Conservation (phyloP, 192 early-diverging fungal species). For the Umbelopsis isabellina region DNA sequence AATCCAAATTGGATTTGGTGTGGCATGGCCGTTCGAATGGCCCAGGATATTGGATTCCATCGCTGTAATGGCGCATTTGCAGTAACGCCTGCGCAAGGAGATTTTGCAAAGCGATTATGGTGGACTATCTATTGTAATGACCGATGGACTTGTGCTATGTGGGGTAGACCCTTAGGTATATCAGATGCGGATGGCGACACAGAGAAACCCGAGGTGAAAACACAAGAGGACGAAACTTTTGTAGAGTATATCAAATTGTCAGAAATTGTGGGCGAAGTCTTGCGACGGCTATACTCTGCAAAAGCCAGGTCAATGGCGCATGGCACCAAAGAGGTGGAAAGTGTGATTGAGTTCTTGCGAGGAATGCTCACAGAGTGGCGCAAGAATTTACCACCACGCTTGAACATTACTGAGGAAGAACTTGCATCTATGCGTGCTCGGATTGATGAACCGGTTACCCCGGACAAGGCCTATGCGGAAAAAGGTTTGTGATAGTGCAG, state of each 20-base stretch:
- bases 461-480: not conserved
- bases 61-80: slow-evolving; percentile 26
- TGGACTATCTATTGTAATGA: slow-evolving; percentile 38
- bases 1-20: slow-evolving; percentile 32
- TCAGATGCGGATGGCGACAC: slow-evolving; percentile 42
- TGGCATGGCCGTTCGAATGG: slow-evolving; percentile 41
- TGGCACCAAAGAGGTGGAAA: slow-evolving; percentile 21
- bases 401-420: slow-evolving; percentile 26
- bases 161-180: slow-evolving; percentile 36
- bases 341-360: slow-evolving; percentile 17
- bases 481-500: slow-evolving; percentile 7
- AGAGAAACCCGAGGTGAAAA: slow-evolving; percentile 26
- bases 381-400: slow-evolving; percentile 11
- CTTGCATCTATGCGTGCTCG: not conserved
- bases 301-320: slow-evolving; percentile 23
- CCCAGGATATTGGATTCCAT: slow-evolving; percentile 41
- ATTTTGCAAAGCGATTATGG: slow-evolving; percentile 33
- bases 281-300: slow-evolving; percentile 35
- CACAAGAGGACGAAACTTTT: slow-evolving; percentile 22
- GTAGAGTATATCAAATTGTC: slow-evolving; percentile 30
- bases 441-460: slow-evolving; percentile 10
- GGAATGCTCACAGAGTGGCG: slow-evolving; percentile 29
- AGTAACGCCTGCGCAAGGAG: slow-evolving; percentile 9
- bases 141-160: slow-evolving; percentile 32
- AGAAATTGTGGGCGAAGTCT: slow-evolving; percentile 33